Base-by-base conservation (phyloP, 352 stramenopile species). In the Globisporangium rhizosaccharum region DNA sequence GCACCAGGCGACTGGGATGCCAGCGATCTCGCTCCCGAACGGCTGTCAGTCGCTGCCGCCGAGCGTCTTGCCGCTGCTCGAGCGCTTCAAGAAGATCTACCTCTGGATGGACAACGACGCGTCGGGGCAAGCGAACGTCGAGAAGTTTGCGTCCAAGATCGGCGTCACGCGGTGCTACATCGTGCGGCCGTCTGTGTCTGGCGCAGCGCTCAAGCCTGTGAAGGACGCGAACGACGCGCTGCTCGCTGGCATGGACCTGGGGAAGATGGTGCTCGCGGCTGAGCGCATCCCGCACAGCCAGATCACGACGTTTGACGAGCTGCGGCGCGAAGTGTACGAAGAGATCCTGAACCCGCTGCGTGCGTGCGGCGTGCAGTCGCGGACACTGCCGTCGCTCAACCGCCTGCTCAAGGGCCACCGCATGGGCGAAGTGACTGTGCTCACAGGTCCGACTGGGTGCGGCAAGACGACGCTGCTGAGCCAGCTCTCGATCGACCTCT, bases 61-160 rank as follows among this genome's bases (percentile, higher is more conserved):
- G 8, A 96, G 96, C 47, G 77, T 99, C 15, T 66, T 99, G 30
- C 94, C 96, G 25, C 70, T 99, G 62, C 76, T 99, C 23, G 96
- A 99, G 74, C 79, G 84, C 6, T 99, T 99, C 68, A 87, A 97
- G 61, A 95, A 88, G 42, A 97, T 99, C 45, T 98, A 98, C 73
- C 69, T 99, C 25, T 99, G 97, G 97, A 98, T 99, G 92, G 97
- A 99, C 75, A 97, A 97, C 59, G 97, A 99, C 71, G 77, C 76
- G 11, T 85, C 95, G 0, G 96, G 97, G 14, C 78, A 96, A 67
- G 91, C 97, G 42, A 98, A 95, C 56, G 89, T 97, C 4, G 89
- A 98, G 52, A 98, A 98, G 65, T 99, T 99, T 68, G 89, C 92
- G 3, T 74, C 90, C 62, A 99, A 99, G 64, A 75, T 99, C 33